Evolutionary conservation across 352 stramenopile genomes (phyloP), one percentile per base, ranked within the genome.

Genomic region (Phytopythium delawarense): DNA sequence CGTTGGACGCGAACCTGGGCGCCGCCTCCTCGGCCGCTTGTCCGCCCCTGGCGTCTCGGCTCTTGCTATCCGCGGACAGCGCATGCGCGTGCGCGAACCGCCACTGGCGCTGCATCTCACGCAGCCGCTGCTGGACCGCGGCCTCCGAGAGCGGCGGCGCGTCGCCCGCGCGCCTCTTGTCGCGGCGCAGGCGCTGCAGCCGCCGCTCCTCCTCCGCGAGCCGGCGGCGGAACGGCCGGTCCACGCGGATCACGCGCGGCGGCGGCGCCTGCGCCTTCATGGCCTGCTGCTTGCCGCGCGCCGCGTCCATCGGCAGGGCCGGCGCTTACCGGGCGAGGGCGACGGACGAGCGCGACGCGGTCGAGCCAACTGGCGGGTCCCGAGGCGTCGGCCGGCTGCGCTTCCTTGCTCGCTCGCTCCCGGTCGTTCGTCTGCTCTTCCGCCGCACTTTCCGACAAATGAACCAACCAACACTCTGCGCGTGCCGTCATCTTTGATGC

Each of bases 1-100:
- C 69, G 57, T 96, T 94, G 60, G 60, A 75, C 12, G 70, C 69
- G 51, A 92, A 91, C 15, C 35, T 59, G 18, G 63, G 63, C 58
- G 74, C 67, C 55, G 74, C 49, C 1, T 4, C 4, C 32, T 50
- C 50, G 37, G 67, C 65, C 23, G 67, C 61, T 18, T 21, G 53
- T 2, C 21, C 52, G 32, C 34, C 34, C 11, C 18, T 2, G 9
- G 3, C 21, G 35, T 49, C 37, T 18, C 35, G 7, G 7, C 30
- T 8, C n/a, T 21, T 59, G 9, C n/a, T 23, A 37, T 63, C 59
- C 20, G 57, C 60, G 9, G 72, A 67, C 21, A 78, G 57, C 50
- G 30, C 35, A 20, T 48, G 20, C 53, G 53, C 20, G 35, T 59
- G 53, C 35, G 53, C 34, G 21, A 13, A 35, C 5, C 34, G 35